Evolutionary conservation across 441 rosid species (phyloP).

Genomic region (Gossypium trilobum): DNA sequence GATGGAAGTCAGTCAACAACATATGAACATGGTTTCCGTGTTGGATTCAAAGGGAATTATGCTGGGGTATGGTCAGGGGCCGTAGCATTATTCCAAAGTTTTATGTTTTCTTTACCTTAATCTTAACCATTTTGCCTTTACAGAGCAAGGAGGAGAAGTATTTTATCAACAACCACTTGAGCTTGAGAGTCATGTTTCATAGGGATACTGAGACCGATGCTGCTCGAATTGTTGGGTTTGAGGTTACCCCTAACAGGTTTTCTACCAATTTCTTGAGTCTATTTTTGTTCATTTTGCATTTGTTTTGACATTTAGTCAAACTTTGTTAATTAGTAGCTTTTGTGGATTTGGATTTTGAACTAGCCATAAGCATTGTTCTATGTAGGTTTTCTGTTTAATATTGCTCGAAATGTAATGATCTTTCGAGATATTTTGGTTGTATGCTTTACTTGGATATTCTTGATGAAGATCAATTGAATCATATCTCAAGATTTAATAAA

Average conservation of each 20-base stretch:
- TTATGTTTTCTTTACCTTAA: constrained; percentile 3
- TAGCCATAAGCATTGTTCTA: neutral
- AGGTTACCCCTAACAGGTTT: constrained; percentile 83
- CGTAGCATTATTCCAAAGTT: constrained; percentile 4
- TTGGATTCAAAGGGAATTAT: constrained; percentile 88
- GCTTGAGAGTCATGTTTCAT: constrained; percentile 88
- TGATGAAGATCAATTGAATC: neutral
- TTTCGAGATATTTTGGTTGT: neutral
- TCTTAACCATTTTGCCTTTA: constrained; percentile 18
- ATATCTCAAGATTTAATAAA: neutral
- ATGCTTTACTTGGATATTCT: neutral
- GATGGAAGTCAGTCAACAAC: constrained; percentile 71
- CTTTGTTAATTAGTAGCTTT: neutral
- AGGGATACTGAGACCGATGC: constrained; percentile 63
- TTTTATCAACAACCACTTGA: constrained; percentile 83
- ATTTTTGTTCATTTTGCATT: constrained; percentile 11
- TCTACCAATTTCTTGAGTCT: constrained; percentile 3
- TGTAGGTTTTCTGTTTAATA: neutral
- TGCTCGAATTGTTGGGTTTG: constrained; percentile 89
- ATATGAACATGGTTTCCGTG: constrained; percentile 85
- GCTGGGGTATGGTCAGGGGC: constrained; percentile 53
- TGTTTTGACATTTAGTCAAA: neutral
- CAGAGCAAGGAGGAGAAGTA: constrained; percentile 96
- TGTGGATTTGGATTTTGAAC: neutral
- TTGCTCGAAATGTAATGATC: neutral